These are phyloP conservation scores for Lasiosphaeriaceae sp. DNA, from an alignment of 495 filamentous ascomycete genomes.

Conservation along the genomic window DNA sequence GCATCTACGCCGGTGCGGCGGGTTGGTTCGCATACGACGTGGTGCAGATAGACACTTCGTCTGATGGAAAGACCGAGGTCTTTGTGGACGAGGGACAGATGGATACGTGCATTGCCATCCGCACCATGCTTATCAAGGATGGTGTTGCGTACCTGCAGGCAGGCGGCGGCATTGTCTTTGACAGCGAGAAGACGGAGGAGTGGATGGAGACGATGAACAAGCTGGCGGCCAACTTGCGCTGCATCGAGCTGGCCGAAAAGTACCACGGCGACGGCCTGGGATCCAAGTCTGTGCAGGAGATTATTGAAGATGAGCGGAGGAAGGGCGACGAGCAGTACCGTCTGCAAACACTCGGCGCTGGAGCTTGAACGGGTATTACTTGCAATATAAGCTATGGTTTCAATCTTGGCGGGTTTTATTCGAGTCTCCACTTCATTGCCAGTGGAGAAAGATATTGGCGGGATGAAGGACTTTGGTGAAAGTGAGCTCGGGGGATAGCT, in stretches of 20 bases:
- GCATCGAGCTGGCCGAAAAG: slow-evolving; percentile 79
- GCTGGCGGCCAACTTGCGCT: slow-evolving; percentile 79
- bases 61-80: slow-evolving; percentile 5
- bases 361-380: slow-evolving; percentile 17
- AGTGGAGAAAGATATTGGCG: no score
- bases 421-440: no score
- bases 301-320: slow-evolving; percentile 32
- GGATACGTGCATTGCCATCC: slow-evolving; percentile 97
- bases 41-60: slow-evolving; percentile 41
- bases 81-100: slow-evolving; percentile 67
- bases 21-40: slow-evolving; percentile 80
- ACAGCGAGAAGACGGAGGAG: slow-evolving; percentile 90
- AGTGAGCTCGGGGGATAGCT: no score
- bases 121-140: slow-evolving; percentile 94
- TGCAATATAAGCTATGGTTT: no score
- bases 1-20: slow-evolving; percentile 95
- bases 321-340: slow-evolving; percentile 30
- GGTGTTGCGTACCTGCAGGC: slow-evolving; percentile 90
- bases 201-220: slow-evolving; percentile 98
- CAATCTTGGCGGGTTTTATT: no score
- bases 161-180: slow-evolving; percentile 96
- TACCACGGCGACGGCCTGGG: slow-evolving; percentile 46
- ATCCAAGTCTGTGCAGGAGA: slow-evolving; percentile 30
- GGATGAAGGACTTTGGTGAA: no score
- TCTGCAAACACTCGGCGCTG: slow-evolving; percentile 20